phyloP scores from a whole-genome alignment of 768 basidiomycete species.

The Polyporus arcularius region DNA sequence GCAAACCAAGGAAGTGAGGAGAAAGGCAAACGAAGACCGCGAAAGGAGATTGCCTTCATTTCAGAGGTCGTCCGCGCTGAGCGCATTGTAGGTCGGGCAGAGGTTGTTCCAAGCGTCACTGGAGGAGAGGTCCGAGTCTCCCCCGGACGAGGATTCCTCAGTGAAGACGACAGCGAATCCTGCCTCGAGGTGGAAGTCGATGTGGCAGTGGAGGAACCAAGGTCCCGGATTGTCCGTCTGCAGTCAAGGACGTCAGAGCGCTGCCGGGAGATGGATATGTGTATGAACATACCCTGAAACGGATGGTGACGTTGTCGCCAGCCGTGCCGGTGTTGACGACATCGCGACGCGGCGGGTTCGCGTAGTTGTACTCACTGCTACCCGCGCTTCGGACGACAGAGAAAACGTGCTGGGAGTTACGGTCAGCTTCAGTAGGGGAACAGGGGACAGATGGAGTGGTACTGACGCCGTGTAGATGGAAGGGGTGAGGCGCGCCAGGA shows the following conservation, averaged over 20 bases:
- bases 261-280: not conserved
- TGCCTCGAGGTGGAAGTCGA: slow-evolving; percentile 52
- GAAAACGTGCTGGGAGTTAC: slow-evolving; percentile 36
- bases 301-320: slow-evolving; percentile 29
- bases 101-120: slow-evolving; percentile 17
- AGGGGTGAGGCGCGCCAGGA: slow-evolving; percentile 42
- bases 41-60: too few species aligned
- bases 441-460: not conserved
- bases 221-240: slow-evolving; percentile 29
- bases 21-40: too few species aligned
- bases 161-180: slow-evolving; percentile 45
- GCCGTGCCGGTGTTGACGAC: slow-evolving; percentile 25
- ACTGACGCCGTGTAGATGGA: slow-evolving; percentile 45
- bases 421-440: slow-evolving; percentile 1
- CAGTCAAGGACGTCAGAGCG: not conserved
- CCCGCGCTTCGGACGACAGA: slow-evolving; percentile 39
- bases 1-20: too few species aligned
- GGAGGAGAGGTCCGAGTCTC: slow-evolving; percentile 13
- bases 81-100: slow-evolving; percentile 16
- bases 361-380: slow-evolving; percentile 32
- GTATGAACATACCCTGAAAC: slow-evolving; percentile 17
- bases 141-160: slow-evolving; percentile 30
- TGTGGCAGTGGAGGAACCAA: slow-evolving; percentile 42
- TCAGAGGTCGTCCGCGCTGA: not conserved
- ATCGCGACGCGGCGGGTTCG: slow-evolving; percentile 39